Evolutionary conservation across 2,329 filamentous ascomycete genomes (phyloP).

Genomic region (Endothia cerciana): DNA sequence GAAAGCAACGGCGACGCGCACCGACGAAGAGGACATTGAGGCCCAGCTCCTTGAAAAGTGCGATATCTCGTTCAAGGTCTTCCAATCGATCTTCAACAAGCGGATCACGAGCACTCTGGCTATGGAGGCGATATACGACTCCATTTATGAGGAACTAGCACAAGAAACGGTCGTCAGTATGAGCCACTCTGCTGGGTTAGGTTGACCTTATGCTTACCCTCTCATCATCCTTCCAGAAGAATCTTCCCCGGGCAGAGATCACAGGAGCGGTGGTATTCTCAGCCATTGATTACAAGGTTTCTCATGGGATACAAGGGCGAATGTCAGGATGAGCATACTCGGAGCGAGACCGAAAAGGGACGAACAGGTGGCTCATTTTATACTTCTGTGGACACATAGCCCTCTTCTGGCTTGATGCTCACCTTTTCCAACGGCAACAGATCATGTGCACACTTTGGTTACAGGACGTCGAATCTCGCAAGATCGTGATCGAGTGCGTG

Average conservation of each 20-base stretch:
- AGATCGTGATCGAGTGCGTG: slow-evolving; percentile 18
- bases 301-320: neutral
- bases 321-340: neutral
- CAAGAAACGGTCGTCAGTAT: neutral
- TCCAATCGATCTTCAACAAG: slow-evolving; percentile 32
- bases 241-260: slow-evolving; percentile 35
- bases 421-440: neutral
- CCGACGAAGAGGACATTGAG: slow-evolving; percentile 37
- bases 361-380: neutral
- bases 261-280: neutral
- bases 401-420: neutral
- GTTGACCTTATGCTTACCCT: slow-evolving; percentile 14
- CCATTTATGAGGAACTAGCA: slow-evolving; percentile 29
- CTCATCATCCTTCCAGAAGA: slow-evolving; percentile 33
- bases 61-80: slow-evolving; percentile 32
- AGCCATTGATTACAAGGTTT: neutral
- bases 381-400: neutral
- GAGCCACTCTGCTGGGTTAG: no score
- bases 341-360: no score
- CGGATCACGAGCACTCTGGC: slow-evolving; percentile 22
- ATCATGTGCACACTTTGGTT: slow-evolving; percentile 3
- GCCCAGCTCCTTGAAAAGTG: slow-evolving; percentile 34
- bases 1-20: slow-evolving; percentile 20
- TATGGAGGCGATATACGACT: slow-evolving; percentile 28
- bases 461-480: slow-evolving; percentile 8